phyloP scores from a whole-genome alignment of 1,284 basidiomycete species.

The Leccinum proliferum region DNA sequence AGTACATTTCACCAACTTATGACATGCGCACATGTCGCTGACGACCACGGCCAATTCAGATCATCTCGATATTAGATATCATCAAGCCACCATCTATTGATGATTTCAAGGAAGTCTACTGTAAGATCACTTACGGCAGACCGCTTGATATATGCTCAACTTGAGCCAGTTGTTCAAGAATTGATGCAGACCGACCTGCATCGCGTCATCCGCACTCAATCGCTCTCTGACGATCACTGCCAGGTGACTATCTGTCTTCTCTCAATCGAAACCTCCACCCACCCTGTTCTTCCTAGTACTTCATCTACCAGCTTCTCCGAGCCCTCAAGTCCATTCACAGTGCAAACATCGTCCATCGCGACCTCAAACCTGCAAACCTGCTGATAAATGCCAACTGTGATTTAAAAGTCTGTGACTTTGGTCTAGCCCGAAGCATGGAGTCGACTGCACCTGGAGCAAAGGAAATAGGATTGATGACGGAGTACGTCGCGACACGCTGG shows the following conservation, averaged over 20 bases:
- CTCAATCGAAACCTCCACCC: constrained; percentile 5
- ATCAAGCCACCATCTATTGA: constrained; percentile 74
- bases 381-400: constrained; percentile 84
- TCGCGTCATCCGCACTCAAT: constrained; percentile 85
- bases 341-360: constrained; percentile 76
- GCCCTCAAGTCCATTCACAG: constrained; percentile 83
- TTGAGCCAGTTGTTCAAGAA: constrained; percentile 71
- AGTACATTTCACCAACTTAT: constrained; percentile 15
- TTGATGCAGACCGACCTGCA: constrained; percentile 91
- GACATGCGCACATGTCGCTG: not conserved
- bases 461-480: constrained; percentile 74
- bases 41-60: constrained; percentile 34
- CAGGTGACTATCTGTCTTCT: constrained; percentile 42
- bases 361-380: constrained; percentile 80
- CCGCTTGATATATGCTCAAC: constrained; percentile 3
- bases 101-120: constrained; percentile 80
- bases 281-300: constrained; percentile 39
- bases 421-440: constrained; percentile 68
- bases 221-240: constrained; percentile 86
- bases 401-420: constrained; percentile 84
- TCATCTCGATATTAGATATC: constrained; percentile 85
- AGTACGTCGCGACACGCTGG: constrained; percentile 84
- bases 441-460: constrained; percentile 56
- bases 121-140: constrained; percentile 32
- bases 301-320: constrained; percentile 71